Conservation (phyloP, 2,329 filamentous ascomycete genomes). For the Exophiala mesophila region DNA sequence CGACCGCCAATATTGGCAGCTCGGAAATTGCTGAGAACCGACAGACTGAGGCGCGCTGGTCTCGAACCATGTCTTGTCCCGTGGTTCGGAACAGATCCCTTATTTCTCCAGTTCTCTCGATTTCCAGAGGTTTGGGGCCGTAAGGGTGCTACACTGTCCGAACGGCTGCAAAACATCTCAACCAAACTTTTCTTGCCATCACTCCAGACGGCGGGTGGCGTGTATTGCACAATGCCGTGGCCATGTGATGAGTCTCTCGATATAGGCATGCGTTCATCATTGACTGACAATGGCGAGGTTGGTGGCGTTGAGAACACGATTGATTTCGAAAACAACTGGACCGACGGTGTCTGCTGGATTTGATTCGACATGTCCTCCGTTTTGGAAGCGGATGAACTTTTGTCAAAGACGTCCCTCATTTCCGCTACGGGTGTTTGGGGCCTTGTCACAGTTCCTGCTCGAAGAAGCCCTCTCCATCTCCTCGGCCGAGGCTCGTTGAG, state of each 20-base stretch:
- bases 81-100: not conserved
- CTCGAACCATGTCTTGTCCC: slow-evolving; percentile 3
- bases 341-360: slow-evolving; percentile 3
- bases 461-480: no score
- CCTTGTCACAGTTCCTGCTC: slow-evolving; percentile 13
- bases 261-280: no score
- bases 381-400: slow-evolving; percentile 6
- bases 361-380: slow-evolving; percentile 4
- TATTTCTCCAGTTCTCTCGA: no score
- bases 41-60: slow-evolving; percentile 5
- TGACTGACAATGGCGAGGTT: no score
- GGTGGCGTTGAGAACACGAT: not conserved
- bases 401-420: slow-evolving; percentile 9
- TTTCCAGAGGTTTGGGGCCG: no score
- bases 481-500: no score
- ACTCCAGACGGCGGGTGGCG: no score
- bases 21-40: slow-evolving; percentile 7
- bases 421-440: slow-evolving; percentile 20
- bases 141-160: no score
- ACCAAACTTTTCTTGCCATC: no score
- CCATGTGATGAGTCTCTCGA: no score
- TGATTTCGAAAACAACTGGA: slow-evolving; percentile 11
- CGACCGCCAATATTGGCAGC: not conserved
- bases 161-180: no score
- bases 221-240: no score